Evolutionary conservation across 1,284 basidiomycete genomes (phyloP).

Genomic region (Puccinia brachypodii): DNA sequence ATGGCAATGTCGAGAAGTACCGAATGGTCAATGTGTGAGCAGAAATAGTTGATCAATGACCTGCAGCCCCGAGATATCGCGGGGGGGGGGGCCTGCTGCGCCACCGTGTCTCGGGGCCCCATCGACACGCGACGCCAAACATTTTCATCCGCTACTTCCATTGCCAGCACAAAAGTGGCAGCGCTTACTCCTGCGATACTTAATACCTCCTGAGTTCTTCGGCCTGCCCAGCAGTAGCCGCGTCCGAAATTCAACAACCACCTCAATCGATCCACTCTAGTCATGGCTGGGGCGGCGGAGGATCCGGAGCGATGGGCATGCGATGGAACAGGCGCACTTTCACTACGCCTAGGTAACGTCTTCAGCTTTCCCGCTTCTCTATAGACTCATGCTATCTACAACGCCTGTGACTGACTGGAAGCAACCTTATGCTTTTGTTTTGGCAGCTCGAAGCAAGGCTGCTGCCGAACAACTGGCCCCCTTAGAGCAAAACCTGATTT

Average conservation of each 20-base stretch:
- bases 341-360: slow-evolving; percentile 31
- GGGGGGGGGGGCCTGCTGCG: too few species aligned
- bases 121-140: too few species aligned
- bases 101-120: too few species aligned
- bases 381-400: neutral
- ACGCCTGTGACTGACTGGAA: neutral
- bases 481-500: slow-evolving; percentile 48
- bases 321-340: slow-evolving; percentile 46
- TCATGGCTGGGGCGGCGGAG: slow-evolving; percentile 16
- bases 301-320: slow-evolving; percentile 43
- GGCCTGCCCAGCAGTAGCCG: neutral
- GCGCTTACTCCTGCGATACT: too few species aligned
- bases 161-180: too few species aligned
- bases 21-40: too few species aligned
- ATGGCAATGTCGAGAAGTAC: too few species aligned
- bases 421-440: neutral
- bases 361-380: neutral
- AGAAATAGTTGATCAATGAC: too few species aligned
- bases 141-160: too few species aligned
- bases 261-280: neutral
- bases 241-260: neutral
- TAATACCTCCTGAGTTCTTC: neutral
- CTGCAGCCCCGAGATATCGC: too few species aligned
- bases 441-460: slow-evolving; percentile 20
- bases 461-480: slow-evolving; percentile 6